These are phyloP conservation scores for Exserohilum turcica DNA, from an alignment of 2,329 filamentous ascomycete species.

Conservation along the genomic window DNA sequence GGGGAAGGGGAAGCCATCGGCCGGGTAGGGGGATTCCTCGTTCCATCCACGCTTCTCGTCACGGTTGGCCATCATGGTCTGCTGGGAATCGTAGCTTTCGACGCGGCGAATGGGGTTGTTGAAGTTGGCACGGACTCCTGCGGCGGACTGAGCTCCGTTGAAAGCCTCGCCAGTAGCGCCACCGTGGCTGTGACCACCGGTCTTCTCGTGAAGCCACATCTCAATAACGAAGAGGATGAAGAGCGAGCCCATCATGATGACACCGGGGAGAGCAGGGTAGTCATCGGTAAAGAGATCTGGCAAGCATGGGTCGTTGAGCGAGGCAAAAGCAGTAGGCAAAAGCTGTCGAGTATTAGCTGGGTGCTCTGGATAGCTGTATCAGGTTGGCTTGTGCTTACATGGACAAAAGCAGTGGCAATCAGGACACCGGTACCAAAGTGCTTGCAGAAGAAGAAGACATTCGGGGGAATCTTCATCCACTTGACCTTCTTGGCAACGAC, in stretches of 20 bases:
- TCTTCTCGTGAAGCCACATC: conserved; percentile 65
- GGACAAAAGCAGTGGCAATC: conserved; percentile 85
- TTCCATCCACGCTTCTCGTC: conserved; percentile 44
- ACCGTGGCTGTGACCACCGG: conserved; percentile 64
- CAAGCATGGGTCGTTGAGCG: conserved; percentile 56
- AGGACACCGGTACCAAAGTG: conserved; percentile 75
- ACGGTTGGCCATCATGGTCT: conserved; percentile 40
- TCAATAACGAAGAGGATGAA: conserved; percentile 67
- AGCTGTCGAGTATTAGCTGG: conserved; percentile 41
- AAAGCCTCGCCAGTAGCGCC: conserved; percentile 57
- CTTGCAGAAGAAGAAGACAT: conserved; percentile 66
- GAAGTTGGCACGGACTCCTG: conserved; percentile 39
- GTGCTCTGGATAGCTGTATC: not conserved
- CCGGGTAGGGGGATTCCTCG: conserved; percentile 35
- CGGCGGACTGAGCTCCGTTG: conserved; percentile 22
- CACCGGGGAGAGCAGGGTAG: conserved; percentile 66
- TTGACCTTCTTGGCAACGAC: conserved; percentile 57
- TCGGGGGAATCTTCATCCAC: conserved; percentile 63
- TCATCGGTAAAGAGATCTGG: conserved; percentile 64
- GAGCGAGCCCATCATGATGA: conserved; percentile 68
- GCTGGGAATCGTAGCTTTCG: conserved; percentile 45
- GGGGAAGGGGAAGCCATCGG: conserved; percentile 38
- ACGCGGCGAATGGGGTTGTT: conserved; percentile 37
- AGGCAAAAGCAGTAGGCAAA: conserved; percentile 64
- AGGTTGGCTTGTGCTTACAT: conserved; percentile 49